These are phyloP conservation scores for Euryodendron excelsum DNA, from an alignment of 148 eudicot genomes.

Conservation along the genomic window DNA sequence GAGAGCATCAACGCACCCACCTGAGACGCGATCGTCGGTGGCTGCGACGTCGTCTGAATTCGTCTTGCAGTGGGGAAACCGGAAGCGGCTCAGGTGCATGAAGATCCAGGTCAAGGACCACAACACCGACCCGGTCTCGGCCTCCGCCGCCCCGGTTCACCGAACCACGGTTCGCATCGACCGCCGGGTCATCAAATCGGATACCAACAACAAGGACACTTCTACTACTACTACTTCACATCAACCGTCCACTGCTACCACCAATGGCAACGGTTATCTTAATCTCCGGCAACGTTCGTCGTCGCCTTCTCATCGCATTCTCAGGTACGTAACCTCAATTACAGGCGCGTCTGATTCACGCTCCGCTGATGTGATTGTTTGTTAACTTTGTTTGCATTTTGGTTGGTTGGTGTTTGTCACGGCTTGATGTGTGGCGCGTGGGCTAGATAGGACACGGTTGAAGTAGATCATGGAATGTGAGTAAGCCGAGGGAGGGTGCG, in stretches of 20 bases:
- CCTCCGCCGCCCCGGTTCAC: conserved; percentile 30
- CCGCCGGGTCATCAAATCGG: conserved; percentile 54
- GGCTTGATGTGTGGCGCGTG: too few relatives aligned
- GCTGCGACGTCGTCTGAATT: conserved; percentile 56
- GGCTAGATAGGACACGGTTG: too few relatives aligned
- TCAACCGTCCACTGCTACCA: neutral
- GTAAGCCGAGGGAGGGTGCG: too few relatives aligned
- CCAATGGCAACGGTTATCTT: conserved; percentile 32
- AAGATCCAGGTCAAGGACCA: conserved; percentile 67
- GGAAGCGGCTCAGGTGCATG: conserved; percentile 80
- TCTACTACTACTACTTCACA: neutral
- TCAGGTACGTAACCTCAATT: conserved; percentile 43
- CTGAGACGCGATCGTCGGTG: conserved; percentile 27
- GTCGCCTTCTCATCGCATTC: conserved; percentile 61
- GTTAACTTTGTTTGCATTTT: neutral
- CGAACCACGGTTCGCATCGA: conserved; percentile 51
- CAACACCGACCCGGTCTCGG: neutral
- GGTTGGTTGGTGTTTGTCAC: too few relatives aligned
- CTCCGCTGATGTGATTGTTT: neutral
- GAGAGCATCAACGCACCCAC: conserved; percentile 26
- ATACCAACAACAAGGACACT: conserved; percentile 14
- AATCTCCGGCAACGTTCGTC: conserved; percentile 76
- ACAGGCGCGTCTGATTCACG: neutral
- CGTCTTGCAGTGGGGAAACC: conserved; percentile 80
- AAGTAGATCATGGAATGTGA: too few relatives aligned